Evolutionary conservation across 2,329 filamentous ascomycete genomes (phyloP).

Genomic region (Penicillium sp.): DNA sequence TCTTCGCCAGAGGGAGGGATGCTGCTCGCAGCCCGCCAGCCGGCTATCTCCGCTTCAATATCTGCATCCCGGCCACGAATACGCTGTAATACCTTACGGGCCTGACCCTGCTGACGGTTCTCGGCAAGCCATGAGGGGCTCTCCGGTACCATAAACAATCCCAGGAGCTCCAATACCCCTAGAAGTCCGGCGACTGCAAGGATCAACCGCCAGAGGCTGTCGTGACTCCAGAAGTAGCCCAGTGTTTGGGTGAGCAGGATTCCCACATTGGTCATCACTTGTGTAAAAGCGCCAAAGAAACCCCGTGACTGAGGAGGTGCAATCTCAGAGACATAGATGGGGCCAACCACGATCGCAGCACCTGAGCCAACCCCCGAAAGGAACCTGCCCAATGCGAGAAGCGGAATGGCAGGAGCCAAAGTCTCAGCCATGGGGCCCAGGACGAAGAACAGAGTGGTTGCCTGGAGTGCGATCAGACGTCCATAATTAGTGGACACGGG

Average conservation of each 20-base stretch:
- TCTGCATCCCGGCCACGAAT: slow-evolving; percentile 73
- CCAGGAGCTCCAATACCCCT: slow-evolving; percentile 68
- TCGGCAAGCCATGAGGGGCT: slow-evolving; percentile 85
- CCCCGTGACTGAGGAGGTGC: slow-evolving; percentile 75
- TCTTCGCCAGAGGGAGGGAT: slow-evolving; percentile 61
- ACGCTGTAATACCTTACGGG: slow-evolving; percentile 70
- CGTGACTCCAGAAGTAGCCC: slow-evolving; percentile 85
- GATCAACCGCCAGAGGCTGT: slow-evolving; percentile 80
- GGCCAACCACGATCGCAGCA: slow-evolving; percentile 87
- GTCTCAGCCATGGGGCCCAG: slow-evolving; percentile 77
- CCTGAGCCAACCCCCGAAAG: slow-evolving; percentile 84
- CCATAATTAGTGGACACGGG: slow-evolving; percentile 78
- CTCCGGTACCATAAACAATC: slow-evolving; percentile 78
- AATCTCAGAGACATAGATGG: slow-evolving; percentile 92
- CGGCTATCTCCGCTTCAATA: slow-evolving; percentile 72
- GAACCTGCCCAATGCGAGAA: slow-evolving; percentile 75
- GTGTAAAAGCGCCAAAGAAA: slow-evolving; percentile 80
- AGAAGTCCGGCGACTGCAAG: slow-evolving; percentile 73
- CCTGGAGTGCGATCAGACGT: slow-evolving; percentile 73
- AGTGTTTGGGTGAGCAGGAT: slow-evolving; percentile 82
- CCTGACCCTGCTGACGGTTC: slow-evolving; percentile 63
- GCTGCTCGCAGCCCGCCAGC: slow-evolving; percentile 53
- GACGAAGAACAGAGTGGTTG: slow-evolving; percentile 77
- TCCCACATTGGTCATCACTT: slow-evolving; percentile 90
- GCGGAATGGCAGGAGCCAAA: slow-evolving; percentile 66